Conservation (phyloP, 2,329 filamentous ascomycete genomes). For the Botrytis squamosa region DNA sequence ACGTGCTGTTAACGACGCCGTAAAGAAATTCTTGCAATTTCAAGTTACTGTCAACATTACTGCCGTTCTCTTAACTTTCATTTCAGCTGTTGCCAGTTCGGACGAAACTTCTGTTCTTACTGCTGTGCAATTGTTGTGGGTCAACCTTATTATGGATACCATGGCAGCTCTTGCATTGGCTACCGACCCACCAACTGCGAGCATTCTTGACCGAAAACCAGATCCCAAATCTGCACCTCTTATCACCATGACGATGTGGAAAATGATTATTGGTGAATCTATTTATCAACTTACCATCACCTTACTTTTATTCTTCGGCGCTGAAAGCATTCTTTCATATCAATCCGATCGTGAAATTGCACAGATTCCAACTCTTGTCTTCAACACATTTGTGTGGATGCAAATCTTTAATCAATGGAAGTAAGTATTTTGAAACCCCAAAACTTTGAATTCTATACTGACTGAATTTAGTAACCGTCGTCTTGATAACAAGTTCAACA, state of each 20-base stretch:
- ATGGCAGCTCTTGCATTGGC: conserved; percentile 76
- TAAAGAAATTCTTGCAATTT: conserved; percentile 55
- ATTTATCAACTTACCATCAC: conserved; percentile 81
- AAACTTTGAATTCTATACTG: conserved; percentile 12
- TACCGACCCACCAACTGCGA: conserved; percentile 68
- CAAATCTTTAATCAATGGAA: conserved; percentile 99
- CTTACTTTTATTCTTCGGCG: conserved; percentile 80
- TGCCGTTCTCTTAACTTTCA: conserved; percentile 73
- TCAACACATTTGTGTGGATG: conserved; percentile 99
- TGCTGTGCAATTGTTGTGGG: conserved; percentile 79
- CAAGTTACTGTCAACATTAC: conserved; percentile 77
- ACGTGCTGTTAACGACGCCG: conserved; percentile 55
- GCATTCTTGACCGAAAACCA: conserved; percentile 70
- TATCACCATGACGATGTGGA: conserved; percentile 95
- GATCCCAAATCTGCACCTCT: conserved; percentile 71
- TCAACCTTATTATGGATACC: conserved; percentile 84
- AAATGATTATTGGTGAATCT: conserved; percentile 95
- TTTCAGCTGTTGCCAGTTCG: conserved; percentile 66
- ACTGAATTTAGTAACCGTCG: conserved; percentile 69
- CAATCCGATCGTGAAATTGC: conserved; percentile 45
- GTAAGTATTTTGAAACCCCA: conserved; percentile 49
- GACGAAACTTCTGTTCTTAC: conserved; percentile 67
- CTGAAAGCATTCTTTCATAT: conserved; percentile 59
- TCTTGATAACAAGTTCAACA: conserved; percentile 91
- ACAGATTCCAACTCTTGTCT: conserved; percentile 77